Percentiles rank a stretch among this genome's conserved stretches.
Conservation (phyloP, 805 yeast species). For the Kluyveromyces aestuarii region DNA sequence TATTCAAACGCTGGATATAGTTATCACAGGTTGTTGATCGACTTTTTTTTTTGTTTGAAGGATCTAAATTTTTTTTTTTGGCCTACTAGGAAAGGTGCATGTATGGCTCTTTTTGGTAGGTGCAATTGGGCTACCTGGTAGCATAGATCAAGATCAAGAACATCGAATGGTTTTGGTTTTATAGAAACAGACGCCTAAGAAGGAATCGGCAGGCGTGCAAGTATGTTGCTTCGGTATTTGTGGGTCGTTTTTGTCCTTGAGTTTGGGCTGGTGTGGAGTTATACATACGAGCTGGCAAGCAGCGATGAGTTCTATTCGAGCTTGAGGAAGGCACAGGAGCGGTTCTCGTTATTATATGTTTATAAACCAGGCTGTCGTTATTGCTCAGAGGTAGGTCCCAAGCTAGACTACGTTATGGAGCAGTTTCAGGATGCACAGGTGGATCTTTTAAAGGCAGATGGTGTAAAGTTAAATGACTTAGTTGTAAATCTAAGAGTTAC, state of each 20-base stretch:
- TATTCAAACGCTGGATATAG: neutral
- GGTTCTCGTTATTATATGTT: conserved; percentile 16
- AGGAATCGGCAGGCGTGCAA: neutral
- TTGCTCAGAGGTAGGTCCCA: conserved; percentile 40
- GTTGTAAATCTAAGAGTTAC: conserved; percentile 32
- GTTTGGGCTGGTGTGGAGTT: neutral
- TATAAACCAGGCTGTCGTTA: conserved; percentile 37
- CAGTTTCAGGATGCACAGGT: conserved; percentile 33
- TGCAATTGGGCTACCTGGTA: no score
- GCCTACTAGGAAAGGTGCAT: no score
- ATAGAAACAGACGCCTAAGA: no score
- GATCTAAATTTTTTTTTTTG: no score
- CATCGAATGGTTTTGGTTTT: no score
- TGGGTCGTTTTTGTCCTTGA: neutral
- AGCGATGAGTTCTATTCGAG: neutral
- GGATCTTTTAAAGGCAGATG: conserved; percentile 31
- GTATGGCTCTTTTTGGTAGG: no score
- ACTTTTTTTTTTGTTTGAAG: no score
- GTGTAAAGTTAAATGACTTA: conserved; percentile 27
- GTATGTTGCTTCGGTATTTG: neutral
- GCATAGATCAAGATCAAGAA: no score
- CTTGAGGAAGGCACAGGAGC: neutral
- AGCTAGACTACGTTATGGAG: conserved; percentile 35
- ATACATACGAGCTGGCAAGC: neutral
- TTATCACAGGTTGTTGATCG: no score